Evolutionary conservation across 352 stramenopile species (phyloP).

Genomic region (Pythium diclinum): DNA sequence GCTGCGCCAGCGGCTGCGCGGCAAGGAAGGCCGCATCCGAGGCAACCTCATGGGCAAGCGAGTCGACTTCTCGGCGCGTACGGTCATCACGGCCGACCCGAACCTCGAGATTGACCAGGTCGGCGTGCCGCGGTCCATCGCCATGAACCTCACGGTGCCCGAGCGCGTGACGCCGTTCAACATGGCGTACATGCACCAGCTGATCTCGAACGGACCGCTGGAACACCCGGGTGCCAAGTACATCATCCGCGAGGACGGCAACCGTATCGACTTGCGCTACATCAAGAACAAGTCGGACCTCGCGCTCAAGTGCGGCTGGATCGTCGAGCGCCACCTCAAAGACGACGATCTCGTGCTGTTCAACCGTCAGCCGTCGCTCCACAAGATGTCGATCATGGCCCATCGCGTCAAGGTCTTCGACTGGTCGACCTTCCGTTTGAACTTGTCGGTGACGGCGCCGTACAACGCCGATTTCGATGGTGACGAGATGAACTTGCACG

Average conservation of each 20-base stretch:
- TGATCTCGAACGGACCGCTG: slow-evolving; percentile 96
- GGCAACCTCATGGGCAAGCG: slow-evolving; percentile 99
- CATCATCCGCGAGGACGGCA: slow-evolving; percentile 97
- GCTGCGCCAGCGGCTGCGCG: slow-evolving; percentile 93
- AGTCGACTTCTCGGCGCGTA: slow-evolving; percentile 99
- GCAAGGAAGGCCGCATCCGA: slow-evolving; percentile 98
- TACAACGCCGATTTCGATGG: slow-evolving; percentile 99
- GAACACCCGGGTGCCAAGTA: slow-evolving; percentile 98
- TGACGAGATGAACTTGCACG: slow-evolving; percentile 99
- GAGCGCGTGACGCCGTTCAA: slow-evolving; percentile 99
- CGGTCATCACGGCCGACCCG: slow-evolving; percentile 99
- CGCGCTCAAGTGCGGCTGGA: slow-evolving; percentile 95
- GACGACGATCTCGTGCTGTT: slow-evolving; percentile 99
- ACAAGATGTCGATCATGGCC: slow-evolving; percentile 99
- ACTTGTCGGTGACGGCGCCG: slow-evolving; percentile 96
- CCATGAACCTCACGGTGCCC: slow-evolving; percentile 98
- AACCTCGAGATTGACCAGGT: slow-evolving; percentile 99
- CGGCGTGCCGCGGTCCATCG: slow-evolving; percentile 97
- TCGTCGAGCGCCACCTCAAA: slow-evolving; percentile 97
- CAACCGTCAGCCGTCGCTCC: slow-evolving; percentile 98
- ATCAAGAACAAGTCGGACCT: slow-evolving; percentile 97
- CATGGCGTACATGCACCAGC: slow-evolving; percentile 91
- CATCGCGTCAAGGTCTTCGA: slow-evolving; percentile 99
- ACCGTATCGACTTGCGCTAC: slow-evolving; percentile 97
- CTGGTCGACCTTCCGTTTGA: slow-evolving; percentile 99